These are phyloP conservation scores for Zymoseptoria brevis DNA, from an alignment of 2,329 filamentous ascomycete species.

Conservation along the genomic window DNA sequence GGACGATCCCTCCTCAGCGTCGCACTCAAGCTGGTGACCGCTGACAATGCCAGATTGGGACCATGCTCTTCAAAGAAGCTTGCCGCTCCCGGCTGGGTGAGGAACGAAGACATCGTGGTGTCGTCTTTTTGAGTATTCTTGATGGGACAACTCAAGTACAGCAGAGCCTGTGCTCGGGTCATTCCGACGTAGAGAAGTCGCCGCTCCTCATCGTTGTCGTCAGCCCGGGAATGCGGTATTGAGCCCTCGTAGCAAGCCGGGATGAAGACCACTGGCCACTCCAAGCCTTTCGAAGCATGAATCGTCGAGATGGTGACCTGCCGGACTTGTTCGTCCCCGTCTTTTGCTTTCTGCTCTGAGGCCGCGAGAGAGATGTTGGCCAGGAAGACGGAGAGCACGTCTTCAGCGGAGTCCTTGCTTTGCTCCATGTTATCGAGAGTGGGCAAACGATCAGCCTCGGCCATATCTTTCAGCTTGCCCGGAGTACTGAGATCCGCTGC, in stretches of 20 bases:
- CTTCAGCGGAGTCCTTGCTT: conserved; percentile 44
- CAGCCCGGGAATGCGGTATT: conserved; percentile 79
- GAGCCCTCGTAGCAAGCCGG: conserved; percentile 83
- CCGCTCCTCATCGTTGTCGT: conserved; percentile 81
- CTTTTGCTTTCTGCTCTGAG: conserved; percentile 55
- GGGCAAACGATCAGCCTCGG: conserved; percentile 49
- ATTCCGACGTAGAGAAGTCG: conserved; percentile 90
- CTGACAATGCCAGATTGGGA: conserved; percentile 57
- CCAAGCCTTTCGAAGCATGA: conserved; percentile 88
- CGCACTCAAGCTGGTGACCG: conserved; percentile 59
- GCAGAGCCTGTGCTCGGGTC: conserved; percentile 78
- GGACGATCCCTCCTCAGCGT: conserved; percentile 62
- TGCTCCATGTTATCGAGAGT: conserved; percentile 63
- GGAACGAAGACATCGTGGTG: conserved; percentile 63
- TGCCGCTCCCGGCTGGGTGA: conserved; percentile 49
- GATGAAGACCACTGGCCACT: conserved; percentile 94
- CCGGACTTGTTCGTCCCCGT: conserved; percentile 45
- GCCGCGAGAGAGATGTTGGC: conserved; percentile 84
- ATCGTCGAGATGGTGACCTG: conserved; percentile 91
- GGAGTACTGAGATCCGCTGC: conserved; percentile 59
- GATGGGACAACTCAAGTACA: conserved; percentile 77
- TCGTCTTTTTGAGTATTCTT: conserved; percentile 56
- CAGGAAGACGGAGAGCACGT: conserved; percentile 71
- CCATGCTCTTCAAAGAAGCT: conserved; percentile 54
- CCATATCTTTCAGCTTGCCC: conserved; percentile 15